Evolutionary conservation across 2,329 filamentous ascomycete species (phyloP), one percentile per base, ranked within the genome.

Genomic region (Colletotrichum simmondsii): DNA sequence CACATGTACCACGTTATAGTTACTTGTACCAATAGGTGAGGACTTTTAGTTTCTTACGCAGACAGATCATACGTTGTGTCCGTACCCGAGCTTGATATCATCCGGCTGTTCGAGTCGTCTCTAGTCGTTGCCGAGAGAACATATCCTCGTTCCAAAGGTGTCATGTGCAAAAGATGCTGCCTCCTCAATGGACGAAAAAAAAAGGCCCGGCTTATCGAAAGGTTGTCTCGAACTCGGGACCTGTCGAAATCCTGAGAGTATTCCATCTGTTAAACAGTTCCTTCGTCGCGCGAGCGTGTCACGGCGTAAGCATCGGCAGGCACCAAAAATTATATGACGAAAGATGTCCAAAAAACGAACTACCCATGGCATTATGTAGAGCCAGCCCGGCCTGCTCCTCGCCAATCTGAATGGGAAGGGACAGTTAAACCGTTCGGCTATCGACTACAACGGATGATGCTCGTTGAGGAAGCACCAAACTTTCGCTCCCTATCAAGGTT

Each of bases 1-100:
- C 62, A 58, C 65, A 74, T 73, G 73, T 74, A 74, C 28, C 70
- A 53, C 69, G 69, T 73, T 65, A 67, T 66, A 59, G 63, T 60
- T 58, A 57, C 35, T 72, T 74, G 72, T 74, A 73, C 57, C 59
- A 73, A 58, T 74, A 74, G 72, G 72, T 74, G 69, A 73, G 68
- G 71, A 64, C 62, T 52, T 72, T 56, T 64, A 30, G 65, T 56
- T 68, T 64, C 64, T 49, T 22, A 46, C 53, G 37, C 42, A 57
- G 46, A 54, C 49, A 54, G 37, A 61, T 62, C 53, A 56, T 57
- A 65, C 60, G 7, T 35, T 8, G 32, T 35, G 5, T 42, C 37
- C 37, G 14, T 19, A 35, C 32, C 16, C 37, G 67, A 66, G 65
- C 64, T 32, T 49, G 26, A 42, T 72, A 24, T 64, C 70, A 68